A percentile compares a stretch with the other conserved stretches of the same genome.
These are phyloP conservation scores for Wallemia ichthyophaga DNA, from an alignment of 1,284 basidiomycete genomes.

Conservation along the genomic window DNA sequence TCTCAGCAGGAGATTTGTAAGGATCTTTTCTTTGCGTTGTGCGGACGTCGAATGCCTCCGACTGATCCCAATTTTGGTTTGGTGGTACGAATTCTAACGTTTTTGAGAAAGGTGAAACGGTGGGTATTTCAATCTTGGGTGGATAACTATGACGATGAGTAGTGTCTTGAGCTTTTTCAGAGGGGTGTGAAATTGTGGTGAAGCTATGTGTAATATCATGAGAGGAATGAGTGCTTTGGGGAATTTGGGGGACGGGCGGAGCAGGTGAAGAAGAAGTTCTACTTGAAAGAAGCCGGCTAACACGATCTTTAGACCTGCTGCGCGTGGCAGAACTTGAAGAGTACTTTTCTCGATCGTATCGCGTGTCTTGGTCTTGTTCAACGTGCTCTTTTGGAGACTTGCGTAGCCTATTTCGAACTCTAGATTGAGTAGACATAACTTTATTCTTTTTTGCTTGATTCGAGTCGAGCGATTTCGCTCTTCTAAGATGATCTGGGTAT, in stretches of 20 bases:
- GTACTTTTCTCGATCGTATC: not conserved
- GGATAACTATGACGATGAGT: not conserved
- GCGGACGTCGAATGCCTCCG: not conserved
- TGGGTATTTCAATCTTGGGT: not conserved
- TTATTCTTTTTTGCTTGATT: not conserved
- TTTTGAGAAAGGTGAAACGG: not conserved
- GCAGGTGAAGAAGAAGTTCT: not conserved
- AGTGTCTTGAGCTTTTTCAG: not conserved
- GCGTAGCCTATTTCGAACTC: not conserved
- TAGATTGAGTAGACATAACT: not conserved
- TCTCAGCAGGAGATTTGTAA: not conserved
- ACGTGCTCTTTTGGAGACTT: not conserved
- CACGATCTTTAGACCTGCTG: not conserved
- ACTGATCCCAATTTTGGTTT: not conserved
- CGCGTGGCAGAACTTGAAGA: not conserved
- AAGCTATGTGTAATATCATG: too few species aligned
- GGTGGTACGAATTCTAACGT: not conserved
- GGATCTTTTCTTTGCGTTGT: not conserved
- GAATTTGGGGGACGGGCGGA: not conserved
- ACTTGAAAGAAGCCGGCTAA: too few species aligned
- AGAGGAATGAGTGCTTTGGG: too few species aligned
- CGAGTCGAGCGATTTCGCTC: not conserved
- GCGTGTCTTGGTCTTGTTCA: not conserved
- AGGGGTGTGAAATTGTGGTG: not conserved
- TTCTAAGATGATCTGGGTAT: not conserved